Evolutionary conservation across 805 yeast genomes (phyloP).

Genomic region (Teunomyces cretensis): DNA sequence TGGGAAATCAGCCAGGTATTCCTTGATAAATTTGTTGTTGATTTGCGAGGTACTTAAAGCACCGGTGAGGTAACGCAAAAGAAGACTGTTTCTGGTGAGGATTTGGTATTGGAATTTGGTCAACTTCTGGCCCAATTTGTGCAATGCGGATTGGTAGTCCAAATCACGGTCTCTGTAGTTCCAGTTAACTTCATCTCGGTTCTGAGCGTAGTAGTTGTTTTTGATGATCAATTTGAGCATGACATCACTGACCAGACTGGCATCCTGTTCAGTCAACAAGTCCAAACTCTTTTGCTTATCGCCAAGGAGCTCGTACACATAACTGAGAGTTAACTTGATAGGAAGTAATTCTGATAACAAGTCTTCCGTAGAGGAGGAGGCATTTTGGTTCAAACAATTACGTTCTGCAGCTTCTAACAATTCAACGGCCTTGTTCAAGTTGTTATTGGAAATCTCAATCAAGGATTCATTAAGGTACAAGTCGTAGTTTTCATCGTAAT

Average conservation of each 20-base stretch:
- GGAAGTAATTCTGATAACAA: slow-evolving; percentile 55
- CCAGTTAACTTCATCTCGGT: background rate
- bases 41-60: slow-evolving; percentile 31
- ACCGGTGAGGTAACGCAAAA: slow-evolving; percentile 41
- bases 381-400: slow-evolving; percentile 36
- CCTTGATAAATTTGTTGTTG: slow-evolving; percentile 15
- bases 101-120: slow-evolving; percentile 38
- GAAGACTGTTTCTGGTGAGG: slow-evolving; percentile 44
- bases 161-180: slow-evolving; percentile 34
- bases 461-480: slow-evolving; percentile 59
- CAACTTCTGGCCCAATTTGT: slow-evolving; percentile 22
- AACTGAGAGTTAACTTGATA: slow-evolving; percentile 60
- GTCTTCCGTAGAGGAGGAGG: slow-evolving; percentile 48
- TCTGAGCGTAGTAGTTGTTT: slow-evolving; percentile 43
- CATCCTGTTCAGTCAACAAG: slow-evolving; percentile 33
- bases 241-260: slow-evolving; percentile 33
- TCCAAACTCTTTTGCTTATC: slow-evolving; percentile 30
- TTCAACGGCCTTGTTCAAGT: slow-evolving; percentile 39
- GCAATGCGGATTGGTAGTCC: slow-evolving; percentile 24
- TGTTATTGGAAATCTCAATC: slow-evolving; percentile 43
- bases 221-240: slow-evolving; percentile 41
- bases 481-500: slow-evolving; percentile 42
- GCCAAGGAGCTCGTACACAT: slow-evolving; percentile 42
- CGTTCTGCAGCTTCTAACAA: slow-evolving; percentile 47
- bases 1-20: slow-evolving; percentile 20